Percentiles rank a stretch among this genome's conserved stretches.
Evolutionary conservation across 2,329 filamentous ascomycete genomes (phyloP).

Genomic region (Bipolaris oryzae): DNA sequence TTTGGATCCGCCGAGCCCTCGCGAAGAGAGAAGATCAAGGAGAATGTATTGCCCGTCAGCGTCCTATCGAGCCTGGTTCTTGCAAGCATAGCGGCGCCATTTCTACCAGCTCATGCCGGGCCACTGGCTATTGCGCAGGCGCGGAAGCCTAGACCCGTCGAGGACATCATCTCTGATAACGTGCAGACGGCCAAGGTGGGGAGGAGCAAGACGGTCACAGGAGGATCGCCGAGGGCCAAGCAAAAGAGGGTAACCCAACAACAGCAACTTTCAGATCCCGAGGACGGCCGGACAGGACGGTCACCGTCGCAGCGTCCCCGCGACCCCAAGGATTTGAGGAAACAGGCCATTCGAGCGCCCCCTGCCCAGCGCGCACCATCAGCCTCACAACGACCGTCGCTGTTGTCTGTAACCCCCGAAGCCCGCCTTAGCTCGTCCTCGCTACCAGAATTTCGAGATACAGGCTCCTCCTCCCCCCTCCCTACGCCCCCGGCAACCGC

Average conservation of each 20-base stretch:
- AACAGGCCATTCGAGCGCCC: conserved; percentile 34
- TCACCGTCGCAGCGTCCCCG: conserved; percentile 45
- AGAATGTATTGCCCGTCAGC: conserved; percentile 80
- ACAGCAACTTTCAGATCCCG: conserved; percentile 46
- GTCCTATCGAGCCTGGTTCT: conserved; percentile 81
- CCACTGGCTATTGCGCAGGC: conserved; percentile 83
- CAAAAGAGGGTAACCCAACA: conserved; percentile 48
- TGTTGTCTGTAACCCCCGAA: conserved; percentile 63
- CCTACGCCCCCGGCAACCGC: conserved; percentile 51
- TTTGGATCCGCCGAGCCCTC: conserved; percentile 75
- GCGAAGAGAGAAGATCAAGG: conserved; percentile 76
- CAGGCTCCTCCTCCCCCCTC: conserved; percentile 50
- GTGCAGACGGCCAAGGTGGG: conserved; percentile 62
- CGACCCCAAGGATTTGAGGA: conserved; percentile 37
- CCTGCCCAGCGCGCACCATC: conserved; percentile 32
- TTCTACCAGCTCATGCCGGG: conserved; percentile 77
- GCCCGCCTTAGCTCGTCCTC: conserved; percentile 72
- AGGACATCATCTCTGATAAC: conserved; percentile 67
- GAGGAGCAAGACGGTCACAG: conserved; percentile 72
- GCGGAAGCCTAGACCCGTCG: conserved; percentile 70
- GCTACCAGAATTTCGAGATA: conserved; percentile 65
- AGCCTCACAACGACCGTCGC: conserved; percentile 51
- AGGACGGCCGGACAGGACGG: conserved; percentile 44
- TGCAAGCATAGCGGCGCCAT: conserved; percentile 75
- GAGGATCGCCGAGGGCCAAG: conserved; percentile 51